Percentiles rank a stretch among this genome's conserved stretches.
phyloP scores from a whole-genome alignment of 1,284 basidiomycete species.

The Ganoderma lucidum region DNA sequence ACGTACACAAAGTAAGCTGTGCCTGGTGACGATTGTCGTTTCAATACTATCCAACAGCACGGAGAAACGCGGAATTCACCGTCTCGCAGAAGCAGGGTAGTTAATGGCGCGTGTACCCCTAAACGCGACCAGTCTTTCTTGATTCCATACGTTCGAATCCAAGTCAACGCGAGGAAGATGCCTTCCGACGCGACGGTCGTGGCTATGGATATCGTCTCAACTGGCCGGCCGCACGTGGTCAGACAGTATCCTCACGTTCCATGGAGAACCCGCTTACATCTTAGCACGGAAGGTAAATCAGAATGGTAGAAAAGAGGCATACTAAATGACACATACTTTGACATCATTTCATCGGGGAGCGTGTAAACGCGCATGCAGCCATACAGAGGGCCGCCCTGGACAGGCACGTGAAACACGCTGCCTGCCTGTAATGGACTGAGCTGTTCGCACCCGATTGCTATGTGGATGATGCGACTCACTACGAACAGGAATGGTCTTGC shows the following conservation, averaged over 20 bases:
- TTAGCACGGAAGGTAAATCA: background rate
- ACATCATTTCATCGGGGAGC: conserved; percentile 1
- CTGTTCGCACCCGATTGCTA: background rate
- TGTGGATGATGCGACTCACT: conserved; percentile 6
- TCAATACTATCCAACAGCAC: too few species aligned
- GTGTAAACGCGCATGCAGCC: conserved; percentile 11
- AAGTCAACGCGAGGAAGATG: conserved; percentile 22
- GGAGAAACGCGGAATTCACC: conserved; percentile 9
- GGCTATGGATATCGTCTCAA: conserved; percentile 15
- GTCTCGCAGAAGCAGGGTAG: conserved; percentile 23
- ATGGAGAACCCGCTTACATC: background rate
- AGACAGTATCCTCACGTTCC: too few species aligned
- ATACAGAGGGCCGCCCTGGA: conserved; percentile 1
- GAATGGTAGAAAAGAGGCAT: too few species aligned
- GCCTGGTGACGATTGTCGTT: background rate
- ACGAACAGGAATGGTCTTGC: conserved; percentile 14
- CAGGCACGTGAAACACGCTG: conserved; percentile 1
- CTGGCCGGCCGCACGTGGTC: too few species aligned
- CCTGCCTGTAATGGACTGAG: conserved; percentile 10
- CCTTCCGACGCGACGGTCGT: conserved; percentile 20
- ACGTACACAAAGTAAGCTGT: conserved; percentile 26
- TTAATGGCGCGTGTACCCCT: conserved; percentile 14
- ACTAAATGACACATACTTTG: background rate
- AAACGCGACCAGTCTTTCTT: conserved; percentile 7
- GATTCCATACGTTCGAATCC: conserved; percentile 22